Evolutionary conservation across 192 early-diverging fungal genomes (phyloP).

Genomic region (Coemansia pectinata): DNA sequence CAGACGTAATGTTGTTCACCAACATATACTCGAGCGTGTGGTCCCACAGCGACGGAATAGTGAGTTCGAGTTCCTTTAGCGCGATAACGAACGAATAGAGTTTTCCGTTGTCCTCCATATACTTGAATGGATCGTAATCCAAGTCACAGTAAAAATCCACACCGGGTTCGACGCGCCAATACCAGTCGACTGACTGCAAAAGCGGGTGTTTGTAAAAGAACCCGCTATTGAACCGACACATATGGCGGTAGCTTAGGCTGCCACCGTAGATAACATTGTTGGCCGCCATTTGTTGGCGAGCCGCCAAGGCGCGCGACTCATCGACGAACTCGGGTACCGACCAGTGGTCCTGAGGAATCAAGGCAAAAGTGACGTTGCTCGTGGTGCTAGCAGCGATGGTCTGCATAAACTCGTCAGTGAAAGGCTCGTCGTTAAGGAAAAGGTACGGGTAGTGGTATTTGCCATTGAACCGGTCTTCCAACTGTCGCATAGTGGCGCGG

Average conservation of each 20-base stretch:
- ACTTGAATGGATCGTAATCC: conserved; percentile 80
- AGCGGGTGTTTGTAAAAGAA: conserved; percentile 69
- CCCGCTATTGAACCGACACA: conserved; percentile 72
- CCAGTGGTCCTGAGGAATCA: conserved; percentile 58
- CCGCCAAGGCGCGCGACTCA: conserved; percentile 11
- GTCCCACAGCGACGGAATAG: conserved; percentile 61
- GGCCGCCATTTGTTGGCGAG: conserved; percentile 61
- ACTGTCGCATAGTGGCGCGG: conserved; percentile 52
- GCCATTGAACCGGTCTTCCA: conserved; percentile 69
- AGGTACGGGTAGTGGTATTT: conserved; percentile 70
- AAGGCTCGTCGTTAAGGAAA: conserved; percentile 68
- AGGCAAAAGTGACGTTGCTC: conserved; percentile 58
- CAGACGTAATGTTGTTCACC: conserved; percentile 25
- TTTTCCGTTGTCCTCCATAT: conserved; percentile 72
- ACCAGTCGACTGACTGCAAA: conserved; percentile 71
- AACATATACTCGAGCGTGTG: conserved; percentile 46
- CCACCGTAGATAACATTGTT: conserved; percentile 70
- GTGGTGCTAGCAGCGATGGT: conserved; percentile 48
- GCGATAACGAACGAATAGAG: conserved; percentile 69
- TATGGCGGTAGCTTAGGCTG: conserved; percentile 80
- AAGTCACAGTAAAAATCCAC: conserved; percentile 82
- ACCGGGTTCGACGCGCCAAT: conserved; percentile 88
- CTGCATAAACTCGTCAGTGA: conserved; percentile 58
- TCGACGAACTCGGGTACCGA: conserved; percentile 56
- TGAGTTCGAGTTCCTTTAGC: conserved; percentile 55